phyloP scores from a whole-genome alignment of 805 yeast genomes.

The Torulaspora microellipsoides region DNA sequence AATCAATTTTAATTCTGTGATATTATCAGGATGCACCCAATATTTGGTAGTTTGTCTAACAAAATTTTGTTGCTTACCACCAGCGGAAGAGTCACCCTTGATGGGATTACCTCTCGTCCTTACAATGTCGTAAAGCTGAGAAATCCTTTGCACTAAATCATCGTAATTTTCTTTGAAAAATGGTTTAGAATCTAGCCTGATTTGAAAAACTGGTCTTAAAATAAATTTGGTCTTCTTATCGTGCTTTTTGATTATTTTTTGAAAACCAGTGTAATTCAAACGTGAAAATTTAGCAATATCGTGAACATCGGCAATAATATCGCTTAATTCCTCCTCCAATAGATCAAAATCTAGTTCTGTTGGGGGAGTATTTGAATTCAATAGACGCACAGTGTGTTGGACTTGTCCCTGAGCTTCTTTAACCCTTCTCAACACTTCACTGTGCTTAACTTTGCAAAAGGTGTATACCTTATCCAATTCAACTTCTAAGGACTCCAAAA shows the following conservation, averaged over 20 bases:
- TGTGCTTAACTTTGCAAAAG: constrained; percentile 82
- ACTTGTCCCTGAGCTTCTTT: constrained; percentile 76
- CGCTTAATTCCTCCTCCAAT: constrained; percentile 71
- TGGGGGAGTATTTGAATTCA: constrained; percentile 47
- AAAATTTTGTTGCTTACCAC: constrained; percentile 95
- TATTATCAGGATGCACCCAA: constrained; percentile 99
- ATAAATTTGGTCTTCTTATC: constrained; percentile 81
- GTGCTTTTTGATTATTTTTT: constrained; percentile 93
- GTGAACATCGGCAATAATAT: constrained; percentile 94
- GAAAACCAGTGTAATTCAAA: constrained; percentile 94
- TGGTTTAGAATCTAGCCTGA: constrained; percentile 87
- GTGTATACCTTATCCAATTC: constrained; percentile 92
- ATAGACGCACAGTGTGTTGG: constrained; percentile 54
- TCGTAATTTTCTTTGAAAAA: constrained; percentile 96
- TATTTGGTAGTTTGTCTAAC: constrained; percentile 98
- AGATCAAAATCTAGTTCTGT: constrained; percentile 66
- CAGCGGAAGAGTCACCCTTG: constrained; percentile 94
- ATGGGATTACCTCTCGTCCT: constrained; percentile 96
- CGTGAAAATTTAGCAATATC: constrained; percentile 92
- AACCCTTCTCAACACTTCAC: constrained; percentile 80
- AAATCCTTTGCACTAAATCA: constrained; percentile 78
- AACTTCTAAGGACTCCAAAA: constrained; percentile 65
- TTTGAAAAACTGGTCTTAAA: constrained; percentile 89
- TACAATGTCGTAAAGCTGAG: constrained; percentile 84
- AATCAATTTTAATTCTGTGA: constrained; percentile 90